phyloP scores from a whole-genome alignment of 441 rosid species.

The Corymbia calophylla region DNA sequence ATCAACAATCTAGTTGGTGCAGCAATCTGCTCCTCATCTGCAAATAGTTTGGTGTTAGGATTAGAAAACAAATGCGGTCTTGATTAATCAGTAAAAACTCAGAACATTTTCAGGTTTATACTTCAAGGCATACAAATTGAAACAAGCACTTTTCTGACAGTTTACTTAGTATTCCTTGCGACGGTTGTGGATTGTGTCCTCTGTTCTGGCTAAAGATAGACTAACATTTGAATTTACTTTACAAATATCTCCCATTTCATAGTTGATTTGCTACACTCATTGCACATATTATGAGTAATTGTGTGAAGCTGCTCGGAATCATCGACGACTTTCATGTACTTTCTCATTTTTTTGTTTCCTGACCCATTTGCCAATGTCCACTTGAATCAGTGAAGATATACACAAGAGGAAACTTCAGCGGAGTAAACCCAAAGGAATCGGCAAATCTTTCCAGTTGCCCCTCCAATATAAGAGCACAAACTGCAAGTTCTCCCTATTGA shows the following conservation, averaged over 20 bases:
- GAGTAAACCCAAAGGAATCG: constrained; percentile 32
- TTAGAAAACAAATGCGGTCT: not conserved
- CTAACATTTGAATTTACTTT: not conserved
- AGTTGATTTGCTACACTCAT: not conserved
- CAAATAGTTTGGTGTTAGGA: not conserved
- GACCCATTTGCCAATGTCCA: not conserved
- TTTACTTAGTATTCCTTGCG: not conserved
- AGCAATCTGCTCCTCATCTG: not conserved
- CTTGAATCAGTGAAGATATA: constrained; percentile 56
- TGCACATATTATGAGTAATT: not conserved
- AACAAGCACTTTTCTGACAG: not conserved
- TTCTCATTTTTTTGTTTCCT: not conserved
- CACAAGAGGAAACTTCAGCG: constrained; percentile 50
- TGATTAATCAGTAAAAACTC: not conserved
- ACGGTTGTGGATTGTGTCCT: not conserved
- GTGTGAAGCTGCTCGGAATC: not conserved
- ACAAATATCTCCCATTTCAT: not conserved
- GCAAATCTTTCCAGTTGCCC: constrained; percentile 41
- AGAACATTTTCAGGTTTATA: not conserved
- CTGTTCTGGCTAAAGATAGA: not conserved
- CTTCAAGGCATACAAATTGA: not conserved
- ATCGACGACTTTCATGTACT: not conserved
- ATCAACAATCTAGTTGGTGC: not conserved
- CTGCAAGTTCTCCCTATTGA: constrained; percentile 49
- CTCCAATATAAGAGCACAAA: constrained; percentile 41